These are phyloP conservation scores for Cutaneotrichosporon cyanovorans DNA, from an alignment of 1,284 basidiomycete genomes.

Conservation along the genomic window DNA sequence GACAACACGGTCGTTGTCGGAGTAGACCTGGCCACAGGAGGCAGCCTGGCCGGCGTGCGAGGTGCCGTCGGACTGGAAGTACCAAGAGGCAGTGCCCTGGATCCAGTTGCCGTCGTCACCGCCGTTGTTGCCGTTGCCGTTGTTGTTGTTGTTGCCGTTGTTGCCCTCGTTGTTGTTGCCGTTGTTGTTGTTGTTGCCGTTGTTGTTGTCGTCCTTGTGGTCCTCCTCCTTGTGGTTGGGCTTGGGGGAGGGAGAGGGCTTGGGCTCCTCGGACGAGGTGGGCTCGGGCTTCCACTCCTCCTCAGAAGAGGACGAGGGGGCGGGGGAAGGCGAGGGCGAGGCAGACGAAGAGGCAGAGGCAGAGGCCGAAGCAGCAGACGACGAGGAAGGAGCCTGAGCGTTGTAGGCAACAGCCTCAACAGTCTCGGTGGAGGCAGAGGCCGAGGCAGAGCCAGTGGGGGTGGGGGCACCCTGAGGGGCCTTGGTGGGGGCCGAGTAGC, in stretches of 20 bases:
- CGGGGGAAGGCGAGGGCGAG: too few relatives aligned
- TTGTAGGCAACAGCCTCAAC: constrained; percentile 15
- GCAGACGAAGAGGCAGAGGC: constrained; percentile 5
- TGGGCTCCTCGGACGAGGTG: neutral
- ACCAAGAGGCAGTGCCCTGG: neutral
- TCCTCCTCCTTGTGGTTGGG: too few relatives aligned
- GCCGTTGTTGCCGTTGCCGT: neutral
- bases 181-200: too few relatives aligned
- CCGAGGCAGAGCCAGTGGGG: constrained; percentile 4
- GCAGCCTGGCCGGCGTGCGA: constrained; percentile 60
- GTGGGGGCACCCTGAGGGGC: constrained; percentile 1
- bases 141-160: neutral
- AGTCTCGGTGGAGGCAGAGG: constrained; percentile 12
- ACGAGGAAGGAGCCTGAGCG: neutral
- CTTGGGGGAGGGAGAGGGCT: too few relatives aligned
- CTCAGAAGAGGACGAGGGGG: neutral
- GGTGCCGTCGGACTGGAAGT: constrained; percentile 44
- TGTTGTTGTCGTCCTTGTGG: too few relatives aligned
- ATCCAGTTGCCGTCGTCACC: neutral
- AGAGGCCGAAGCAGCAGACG: constrained; percentile 4
- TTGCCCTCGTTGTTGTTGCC: neutral
- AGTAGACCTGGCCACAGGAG: constrained; percentile 56
- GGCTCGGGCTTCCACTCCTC: neutral
- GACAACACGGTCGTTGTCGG: constrained; percentile 60
- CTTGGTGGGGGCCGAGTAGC: constrained; percentile 5